phyloP scores from a whole-genome alignment of 2,329 filamentous ascomycete species.

The Albophoma yamanashiensis region DNA sequence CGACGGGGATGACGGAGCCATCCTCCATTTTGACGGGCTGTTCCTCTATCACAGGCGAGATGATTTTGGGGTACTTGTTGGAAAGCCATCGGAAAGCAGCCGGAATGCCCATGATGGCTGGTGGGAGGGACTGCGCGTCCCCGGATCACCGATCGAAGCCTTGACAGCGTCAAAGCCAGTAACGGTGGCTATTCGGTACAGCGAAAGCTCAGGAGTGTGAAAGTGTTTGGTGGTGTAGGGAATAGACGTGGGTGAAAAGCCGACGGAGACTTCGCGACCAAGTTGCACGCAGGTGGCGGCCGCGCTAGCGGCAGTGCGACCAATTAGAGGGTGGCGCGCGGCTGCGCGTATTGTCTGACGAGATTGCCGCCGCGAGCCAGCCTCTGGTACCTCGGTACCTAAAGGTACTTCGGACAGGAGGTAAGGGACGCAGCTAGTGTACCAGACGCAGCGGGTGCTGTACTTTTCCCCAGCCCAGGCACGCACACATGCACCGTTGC shows the following conservation, averaged over 20 bases:
- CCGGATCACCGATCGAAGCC: not conserved
- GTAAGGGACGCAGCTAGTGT: no score
- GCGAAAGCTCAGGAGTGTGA: not conserved
- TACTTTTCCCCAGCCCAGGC: no score
- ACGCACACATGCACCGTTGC: no score
- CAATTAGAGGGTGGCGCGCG: not conserved
- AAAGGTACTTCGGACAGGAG: not conserved
- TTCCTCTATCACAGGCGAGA: slow-evolving; percentile 84
- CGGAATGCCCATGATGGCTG: slow-evolving; percentile 71
- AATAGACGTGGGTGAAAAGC: not conserved
- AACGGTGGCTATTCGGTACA: not conserved
- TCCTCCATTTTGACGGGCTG: slow-evolving; percentile 67
- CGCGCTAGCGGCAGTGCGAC: not conserved
- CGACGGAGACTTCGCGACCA: not conserved
- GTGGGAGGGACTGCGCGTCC: not conserved
- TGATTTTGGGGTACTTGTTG: slow-evolving; percentile 95
- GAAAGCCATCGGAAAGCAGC: slow-evolving; percentile 95
- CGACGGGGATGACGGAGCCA: slow-evolving; percentile 74
- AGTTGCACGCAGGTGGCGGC: not conserved
- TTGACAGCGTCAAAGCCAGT: not conserved
- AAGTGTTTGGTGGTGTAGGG: not conserved
- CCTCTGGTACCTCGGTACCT: no score
- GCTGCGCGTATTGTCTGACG: not conserved
- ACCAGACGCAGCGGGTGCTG: no score
- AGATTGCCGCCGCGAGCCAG: not conserved